Conservation (phyloP, 2,329 filamentous ascomycete species). For the Rutstroemia sp. region DNA sequence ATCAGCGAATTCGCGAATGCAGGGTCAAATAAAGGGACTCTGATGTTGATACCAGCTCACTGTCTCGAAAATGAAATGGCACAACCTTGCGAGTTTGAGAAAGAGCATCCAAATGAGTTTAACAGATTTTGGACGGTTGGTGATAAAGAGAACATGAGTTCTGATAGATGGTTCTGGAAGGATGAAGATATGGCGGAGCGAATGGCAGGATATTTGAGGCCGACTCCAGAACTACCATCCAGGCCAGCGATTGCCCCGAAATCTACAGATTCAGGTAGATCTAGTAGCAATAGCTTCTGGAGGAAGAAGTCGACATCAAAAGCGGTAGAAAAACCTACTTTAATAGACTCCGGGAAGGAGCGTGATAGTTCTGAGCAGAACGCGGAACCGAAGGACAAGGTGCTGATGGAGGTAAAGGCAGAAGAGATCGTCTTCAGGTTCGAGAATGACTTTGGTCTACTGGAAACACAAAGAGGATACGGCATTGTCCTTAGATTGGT, state of each 20-base stretch:
- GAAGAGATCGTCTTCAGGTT: slow-evolving; percentile 52
- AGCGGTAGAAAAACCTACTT: not conserved
- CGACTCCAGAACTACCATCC: slow-evolving; percentile 10
- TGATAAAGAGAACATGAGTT: slow-evolving; percentile 16
- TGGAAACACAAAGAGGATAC: slow-evolving; percentile 23
- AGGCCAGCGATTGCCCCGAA: slow-evolving; percentile 8
- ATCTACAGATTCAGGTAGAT: not conserved
- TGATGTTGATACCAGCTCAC: slow-evolving; percentile 23
- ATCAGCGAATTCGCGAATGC: slow-evolving; percentile 23
- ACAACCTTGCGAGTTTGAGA: slow-evolving; percentile 21
- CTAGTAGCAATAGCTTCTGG: slow-evolving; percentile 12
- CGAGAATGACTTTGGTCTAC: slow-evolving; percentile 63
- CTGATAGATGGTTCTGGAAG: slow-evolving; percentile 19
- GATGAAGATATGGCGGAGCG: slow-evolving; percentile 23
- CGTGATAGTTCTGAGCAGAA: not conserved
- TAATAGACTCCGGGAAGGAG: slow-evolving; percentile 2
- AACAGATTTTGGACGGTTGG: slow-evolving; percentile 18
- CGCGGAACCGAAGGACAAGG: slow-evolving; percentile 11
- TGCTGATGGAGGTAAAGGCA: slow-evolving; percentile 21
- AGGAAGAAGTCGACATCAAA: slow-evolving; percentile 14
- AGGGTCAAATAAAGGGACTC: slow-evolving; percentile 17
- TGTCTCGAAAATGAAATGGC: slow-evolving; percentile 19
- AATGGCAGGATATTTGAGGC: slow-evolving; percentile 19
- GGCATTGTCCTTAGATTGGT: slow-evolving; percentile 22
- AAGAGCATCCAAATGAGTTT: slow-evolving; percentile 15